A percentile compares a stretch with the other conserved stretches of the same genome.
Conservation (phyloP, 805 yeast species). For the Teunomyces cretensis region DNA sequence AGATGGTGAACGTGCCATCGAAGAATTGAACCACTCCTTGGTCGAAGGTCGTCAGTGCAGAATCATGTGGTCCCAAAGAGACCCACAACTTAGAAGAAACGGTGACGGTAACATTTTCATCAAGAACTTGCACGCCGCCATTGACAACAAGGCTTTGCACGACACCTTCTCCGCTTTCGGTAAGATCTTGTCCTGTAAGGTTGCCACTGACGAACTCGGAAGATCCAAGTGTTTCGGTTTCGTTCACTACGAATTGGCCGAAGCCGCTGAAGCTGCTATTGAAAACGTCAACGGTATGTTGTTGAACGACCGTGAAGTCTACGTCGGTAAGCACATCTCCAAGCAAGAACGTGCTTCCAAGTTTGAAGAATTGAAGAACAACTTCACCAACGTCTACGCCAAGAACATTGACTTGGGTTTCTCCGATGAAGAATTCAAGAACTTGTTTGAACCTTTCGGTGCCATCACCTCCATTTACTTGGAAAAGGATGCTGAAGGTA, state of each 20-base stretch:
- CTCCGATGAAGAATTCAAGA: constrained; percentile 67
- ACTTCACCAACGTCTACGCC: constrained; percentile 93
- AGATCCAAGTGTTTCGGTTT: constrained; percentile 94
- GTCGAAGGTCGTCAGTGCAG: constrained; percentile 97
- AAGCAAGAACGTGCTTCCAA: constrained; percentile 93
- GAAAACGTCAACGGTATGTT: constrained; percentile 98
- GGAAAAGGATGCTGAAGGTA: constrained; percentile 80
- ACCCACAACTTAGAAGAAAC: constrained; percentile 89
- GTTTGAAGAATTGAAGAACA: constrained; percentile 84
- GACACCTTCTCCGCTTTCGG: constrained; percentile 98
- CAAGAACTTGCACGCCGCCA: constrained; percentile 97
- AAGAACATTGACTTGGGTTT: constrained; percentile 81
- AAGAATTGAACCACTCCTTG: constrained; percentile 89
- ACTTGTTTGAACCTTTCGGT: constrained; percentile 74
- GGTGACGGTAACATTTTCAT: constrained; percentile 97
- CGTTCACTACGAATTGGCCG: constrained; percentile 92
- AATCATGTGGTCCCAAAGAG: constrained; percentile 99
- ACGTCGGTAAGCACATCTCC: constrained; percentile 90
- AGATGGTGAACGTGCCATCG: constrained; percentile 93
- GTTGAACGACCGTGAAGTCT: constrained; percentile 93
- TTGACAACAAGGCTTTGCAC: constrained; percentile 97
- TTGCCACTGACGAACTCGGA: constrained; percentile 92
- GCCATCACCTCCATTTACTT: constrained; percentile 78
- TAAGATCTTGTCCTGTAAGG: constrained; percentile 92
- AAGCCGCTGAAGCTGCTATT: constrained; percentile 91